Evolutionary conservation across 1,284 basidiomycete genomes (phyloP), one percentile per base, ranked within the genome.

Genomic region (Cryptococcus sp.): DNA sequence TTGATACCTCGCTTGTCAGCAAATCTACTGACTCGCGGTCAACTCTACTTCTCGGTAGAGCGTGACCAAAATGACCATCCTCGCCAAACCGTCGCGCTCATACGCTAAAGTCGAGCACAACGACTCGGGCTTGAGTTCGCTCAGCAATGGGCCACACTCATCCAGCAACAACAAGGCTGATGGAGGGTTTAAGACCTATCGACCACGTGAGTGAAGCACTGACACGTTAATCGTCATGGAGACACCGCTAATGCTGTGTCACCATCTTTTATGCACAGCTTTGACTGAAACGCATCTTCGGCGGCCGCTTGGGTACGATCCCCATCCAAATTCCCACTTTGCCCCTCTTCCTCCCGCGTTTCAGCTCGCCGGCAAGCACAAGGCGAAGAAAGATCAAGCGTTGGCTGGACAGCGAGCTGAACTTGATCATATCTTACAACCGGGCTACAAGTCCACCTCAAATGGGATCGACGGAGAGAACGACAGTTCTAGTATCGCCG

Each of bases 381-480:
- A 34, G 29, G 8, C 8, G 29, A 64, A 65, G 52, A 74, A 74
- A 62, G 70, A 74, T 46, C 57, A 66, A 25, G 67, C 67, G 4
- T 49, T 58, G 3, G 69, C 67, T 1, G 71, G 72, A 3, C 75
- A 75, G 51, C 56, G 65, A 22, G 74, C 74, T 20, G 75, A 77
- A 50, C 49, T 75, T 16, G 72, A 77, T 44, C 74, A 74, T 45
- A 68, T 77, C n/a, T 65, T 77, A 19, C 64, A 73, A 29, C 75
- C 75, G 1, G 74, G 59, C 3, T 77, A 73, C 59, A 66, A 65
- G 54, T 64, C 67, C 4, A 52, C 59, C 11, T 54, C 57, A 47
- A 58, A 62, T 52, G 52, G 50, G 40, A 46, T 37, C 25, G 59
- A 54, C 50, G 38, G 65, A 20, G 48, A 69, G 44, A 61, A 63